Percentiles rank a stretch among this genome's conserved stretches.
phyloP scores from a whole-genome alignment of 805 yeast genomes.

The Lipomyces spencermartinsiae region DNA sequence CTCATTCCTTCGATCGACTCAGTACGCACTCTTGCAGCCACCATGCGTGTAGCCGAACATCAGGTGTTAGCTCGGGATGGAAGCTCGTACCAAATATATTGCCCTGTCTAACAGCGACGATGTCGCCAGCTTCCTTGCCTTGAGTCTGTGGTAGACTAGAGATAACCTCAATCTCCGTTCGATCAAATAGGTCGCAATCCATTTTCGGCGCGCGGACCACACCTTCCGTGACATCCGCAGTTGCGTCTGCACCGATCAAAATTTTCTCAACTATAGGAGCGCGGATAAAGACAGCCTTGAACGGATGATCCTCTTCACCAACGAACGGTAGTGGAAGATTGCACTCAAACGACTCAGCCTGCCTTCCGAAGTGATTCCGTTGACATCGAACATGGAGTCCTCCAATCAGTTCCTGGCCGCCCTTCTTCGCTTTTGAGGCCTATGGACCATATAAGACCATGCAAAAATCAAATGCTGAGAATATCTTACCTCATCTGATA shows the following conservation, averaged over 20 bases:
- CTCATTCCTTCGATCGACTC: background rate
- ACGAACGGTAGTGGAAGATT: constrained; percentile 31
- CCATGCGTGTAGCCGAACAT: constrained; percentile 71
- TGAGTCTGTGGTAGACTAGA: constrained; percentile 31
- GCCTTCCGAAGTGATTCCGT: constrained; percentile 82
- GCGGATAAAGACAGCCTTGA: constrained; percentile 65
- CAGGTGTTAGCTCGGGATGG: constrained; percentile 75
- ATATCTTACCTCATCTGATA: constrained; percentile 53
- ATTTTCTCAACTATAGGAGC: constrained; percentile 69
- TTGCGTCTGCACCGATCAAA: constrained; percentile 10
- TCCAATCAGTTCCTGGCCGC: constrained; percentile 63
- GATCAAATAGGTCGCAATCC: constrained; percentile 24
- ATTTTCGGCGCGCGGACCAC: constrained; percentile 37
- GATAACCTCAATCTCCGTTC: constrained; percentile 41
- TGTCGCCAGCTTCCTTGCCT: constrained; percentile 42
- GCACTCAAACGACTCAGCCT: constrained; percentile 65
- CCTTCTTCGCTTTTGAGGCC: constrained; percentile 54
- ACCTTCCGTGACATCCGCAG: constrained; percentile 16
- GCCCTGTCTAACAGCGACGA: constrained; percentile 79
- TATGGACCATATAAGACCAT: constrained; percentile 40
- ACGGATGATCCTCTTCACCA: constrained; percentile 42
- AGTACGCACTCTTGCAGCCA: constrained; percentile 65
- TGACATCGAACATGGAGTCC: constrained; percentile 68
- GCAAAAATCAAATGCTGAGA: background rate
- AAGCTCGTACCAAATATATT: constrained; percentile 73